Conservation (phyloP, 2,329 filamentous ascomycete genomes). For the Pezicula radicicola region DNA sequence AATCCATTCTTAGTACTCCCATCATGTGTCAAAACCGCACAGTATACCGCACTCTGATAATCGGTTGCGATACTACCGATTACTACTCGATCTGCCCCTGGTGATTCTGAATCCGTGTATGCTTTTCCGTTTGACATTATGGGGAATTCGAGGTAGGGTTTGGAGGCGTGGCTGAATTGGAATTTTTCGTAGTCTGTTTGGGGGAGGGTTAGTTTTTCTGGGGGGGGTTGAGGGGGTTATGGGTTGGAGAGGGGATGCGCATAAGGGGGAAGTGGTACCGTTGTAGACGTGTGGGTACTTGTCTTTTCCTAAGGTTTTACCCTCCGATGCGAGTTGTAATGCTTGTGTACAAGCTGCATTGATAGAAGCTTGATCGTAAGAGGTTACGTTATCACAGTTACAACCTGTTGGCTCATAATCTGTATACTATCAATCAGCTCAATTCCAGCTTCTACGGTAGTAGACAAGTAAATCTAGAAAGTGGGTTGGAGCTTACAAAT, state of each 20-base stretch:
- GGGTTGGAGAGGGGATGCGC: no score
- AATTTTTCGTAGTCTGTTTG: slow-evolving; percentile 28
- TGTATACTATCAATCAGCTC: neutral
- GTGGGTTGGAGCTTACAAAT: no score
- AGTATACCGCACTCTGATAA: slow-evolving; percentile 25
- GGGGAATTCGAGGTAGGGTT: slow-evolving; percentile 30
- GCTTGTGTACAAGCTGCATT: slow-evolving; percentile 23
- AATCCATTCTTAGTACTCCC: slow-evolving; percentile 26
- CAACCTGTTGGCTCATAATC: slow-evolving; percentile 18
- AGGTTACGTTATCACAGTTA: slow-evolving; percentile 20
- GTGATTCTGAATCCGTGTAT: slow-evolving; percentile 20
- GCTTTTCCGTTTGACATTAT: slow-evolving; percentile 18
- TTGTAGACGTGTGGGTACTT: slow-evolving; percentile 31
- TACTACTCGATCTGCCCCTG: slow-evolving; percentile 28
- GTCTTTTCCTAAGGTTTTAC: slow-evolving; percentile 21
- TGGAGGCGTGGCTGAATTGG: slow-evolving; percentile 24
- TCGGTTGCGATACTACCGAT: slow-evolving; percentile 27
- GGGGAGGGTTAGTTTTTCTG: neutral
- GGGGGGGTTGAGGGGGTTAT: no score
- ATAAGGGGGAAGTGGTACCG: slow-evolving; percentile 6
- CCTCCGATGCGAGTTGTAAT: slow-evolving; percentile 20
- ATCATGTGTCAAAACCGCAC: slow-evolving; percentile 28
- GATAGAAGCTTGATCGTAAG: slow-evolving; percentile 21
- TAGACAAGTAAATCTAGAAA: no score
- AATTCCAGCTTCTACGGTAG: no score